Base-by-base conservation (phyloP, 805 yeast species). In the Candida oleophila region DNA sequence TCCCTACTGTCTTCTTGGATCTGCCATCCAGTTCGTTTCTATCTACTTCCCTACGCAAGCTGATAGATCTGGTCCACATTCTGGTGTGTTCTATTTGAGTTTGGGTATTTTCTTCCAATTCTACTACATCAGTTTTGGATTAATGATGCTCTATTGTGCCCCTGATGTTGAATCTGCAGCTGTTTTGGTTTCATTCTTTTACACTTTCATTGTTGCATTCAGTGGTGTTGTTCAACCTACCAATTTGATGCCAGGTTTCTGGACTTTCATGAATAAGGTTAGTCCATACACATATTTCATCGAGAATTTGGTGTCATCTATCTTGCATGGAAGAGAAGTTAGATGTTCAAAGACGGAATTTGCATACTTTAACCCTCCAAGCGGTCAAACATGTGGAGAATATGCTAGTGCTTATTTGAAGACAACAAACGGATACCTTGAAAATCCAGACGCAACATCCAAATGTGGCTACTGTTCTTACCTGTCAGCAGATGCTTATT, bases 221-320 rank as follows among this genome's bases (percentile, higher is more conserved):
- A 76, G 87, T 62, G 89, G 90, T 69, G 84, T 85, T 47, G 69
- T 83, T 49, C 88, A 83, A 56, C 79, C 82, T 16, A 66, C 66
- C 4, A 37, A 50, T 2, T 65, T 73, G 44, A 77, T 87, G 83
- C 94, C 95, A 9, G 82, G 87, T 1, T 88, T 88, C 71, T 88
- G 95, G 95, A 81, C 78, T 41, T 88, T 85, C 62, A 85, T 88
- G 90, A 83, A 86, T 78, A 78, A 85, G 54, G 74, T 73, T 18
- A 83, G 88, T 21, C 95, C 87, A 8, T 77, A 77, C 65, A 85
- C 92, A 1, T 88, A 88, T 59, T 79, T 84, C 61, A 69, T 87
- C 48, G 81, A 80, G 51, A 72, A 80, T 44, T 69, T 85, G 50
- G 68, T 82, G 39, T 40, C 71, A 67, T 21, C 65, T 61, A 25